Conservation (phyloP, 805 yeast genomes). For the Yarrowia porcina region DNA sequence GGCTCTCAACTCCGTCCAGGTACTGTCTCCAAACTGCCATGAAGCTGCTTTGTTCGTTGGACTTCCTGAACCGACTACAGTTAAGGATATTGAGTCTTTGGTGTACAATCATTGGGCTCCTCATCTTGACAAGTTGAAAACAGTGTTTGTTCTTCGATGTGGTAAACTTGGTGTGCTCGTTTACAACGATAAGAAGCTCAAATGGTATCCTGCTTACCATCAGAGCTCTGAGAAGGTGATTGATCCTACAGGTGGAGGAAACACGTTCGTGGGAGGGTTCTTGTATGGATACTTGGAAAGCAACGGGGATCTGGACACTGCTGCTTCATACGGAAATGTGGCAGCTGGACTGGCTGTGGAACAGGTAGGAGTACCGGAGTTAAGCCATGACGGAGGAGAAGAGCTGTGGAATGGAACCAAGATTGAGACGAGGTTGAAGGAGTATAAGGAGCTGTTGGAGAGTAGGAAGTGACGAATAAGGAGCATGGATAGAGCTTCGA, state of each 20-base stretch:
- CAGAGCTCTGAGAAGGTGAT: slow-evolving; percentile 45
- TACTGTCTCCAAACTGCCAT: slow-evolving; percentile 79
- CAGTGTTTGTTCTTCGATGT: slow-evolving; percentile 56
- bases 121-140: slow-evolving; percentile 2
- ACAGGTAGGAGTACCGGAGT: slow-evolving; percentile 67
- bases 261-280: slow-evolving; percentile 80
- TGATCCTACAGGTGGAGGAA: slow-evolving; percentile 97
- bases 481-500: too few species aligned
- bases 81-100: slow-evolving; percentile 43
- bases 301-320: slow-evolving; percentile 43
- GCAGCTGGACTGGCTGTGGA: slow-evolving; percentile 84
- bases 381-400: slow-evolving; percentile 30
- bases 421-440: slow-evolving; percentile 45
- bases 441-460: slow-evolving; percentile 37
- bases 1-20: slow-evolving; percentile 48
- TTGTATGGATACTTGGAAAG: slow-evolving; percentile 51
- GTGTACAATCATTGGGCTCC: slow-evolving; percentile 33
- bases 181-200: slow-evolving; percentile 34
- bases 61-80: slow-evolving; percentile 42
- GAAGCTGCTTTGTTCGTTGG: slow-evolving; percentile 72
- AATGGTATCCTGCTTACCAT: slow-evolving; percentile 76
- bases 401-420: slow-evolving; percentile 61
- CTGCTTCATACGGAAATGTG: slow-evolving; percentile 67
- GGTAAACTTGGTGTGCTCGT: slow-evolving; percentile 70
- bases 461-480: too few species aligned